Base-by-base conservation (phyloP, 805 yeast genomes). In the Wickerhamiella spandovensis region DNA sequence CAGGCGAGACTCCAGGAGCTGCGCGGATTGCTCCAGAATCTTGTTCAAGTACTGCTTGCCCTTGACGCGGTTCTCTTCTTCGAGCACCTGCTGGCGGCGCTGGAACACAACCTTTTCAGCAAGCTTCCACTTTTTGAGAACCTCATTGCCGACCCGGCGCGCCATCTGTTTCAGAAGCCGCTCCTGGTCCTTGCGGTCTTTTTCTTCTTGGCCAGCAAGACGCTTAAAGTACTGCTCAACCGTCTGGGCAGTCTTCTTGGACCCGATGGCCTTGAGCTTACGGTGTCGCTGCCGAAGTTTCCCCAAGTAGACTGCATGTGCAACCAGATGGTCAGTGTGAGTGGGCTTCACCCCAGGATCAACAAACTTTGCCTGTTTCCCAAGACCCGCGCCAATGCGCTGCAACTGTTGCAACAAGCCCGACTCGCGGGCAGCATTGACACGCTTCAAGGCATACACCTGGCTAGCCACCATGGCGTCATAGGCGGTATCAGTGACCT, bases 1-100 rank as follows among this genome's bases (percentile, higher is more conserved):
- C 51, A 84, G 64, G 56, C 90, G 95, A 0, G 95, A 94, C 54
- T 88, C 96, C 25, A 90, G 71, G 35, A 90, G 73, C 61, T 85
- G 89, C 0, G 96, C 86, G 22, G 96, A 86, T 60, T 89, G 92
- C 60, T 89, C 95, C 51, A 90, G 70, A 73, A 90, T 89, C 61
- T 86, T 82, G 51, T 86, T 79, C 51, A 90, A 71, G 62, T 89
- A 95, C 59, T 85, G 84, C 61, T 88, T 84, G 38, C 97, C 95
- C 60, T 82, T 79, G 9, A 77, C 76, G 49, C 84, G 77, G 61
- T 87, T 82, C 58, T 82, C 74, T 56, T 84, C 89, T 57, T 86
- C 95, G 8, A 59, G 51, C 12, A 54, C 54, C 53, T 76, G 82
- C 56, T 84, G 86, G 53, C 82, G 78, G 45, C 81, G 81, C 61